Conservation (phyloP, 1,284 basidiomycete species). For the Ustilago sp. region DNA sequence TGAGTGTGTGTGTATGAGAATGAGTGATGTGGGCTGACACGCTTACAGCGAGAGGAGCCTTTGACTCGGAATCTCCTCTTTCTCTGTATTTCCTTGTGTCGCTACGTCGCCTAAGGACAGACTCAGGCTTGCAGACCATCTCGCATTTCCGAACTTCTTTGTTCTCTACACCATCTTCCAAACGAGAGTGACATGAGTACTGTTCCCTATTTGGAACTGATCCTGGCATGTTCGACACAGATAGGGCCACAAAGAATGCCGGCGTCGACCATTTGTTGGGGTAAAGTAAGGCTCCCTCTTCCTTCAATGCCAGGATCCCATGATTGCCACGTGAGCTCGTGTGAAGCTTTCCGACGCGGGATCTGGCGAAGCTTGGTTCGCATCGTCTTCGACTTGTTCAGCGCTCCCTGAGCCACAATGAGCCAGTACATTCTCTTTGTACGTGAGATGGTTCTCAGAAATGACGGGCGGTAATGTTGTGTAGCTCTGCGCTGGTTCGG, state of each 20-base stretch:
- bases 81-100: background rate
- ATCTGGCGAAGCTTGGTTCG: slow-evolving; percentile 5
- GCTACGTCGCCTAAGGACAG: background rate
- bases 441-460: background rate
- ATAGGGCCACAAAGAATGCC: background rate
- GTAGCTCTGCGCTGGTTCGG: background rate
- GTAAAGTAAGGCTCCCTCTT: background rate
- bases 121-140: slow-evolving; percentile 2
- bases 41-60: background rate
- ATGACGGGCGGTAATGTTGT: slow-evolving; percentile 7
- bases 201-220: background rate
- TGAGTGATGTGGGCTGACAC: background rate
- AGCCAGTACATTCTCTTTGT: no score
- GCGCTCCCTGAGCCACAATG: background rate
- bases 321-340: background rate
- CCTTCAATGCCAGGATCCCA: background rate
- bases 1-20: background rate
- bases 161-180: background rate
- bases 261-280: background rate
- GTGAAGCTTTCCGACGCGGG: background rate
- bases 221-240: background rate
- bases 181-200: background rate
- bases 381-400: background rate
- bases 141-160: slow-evolving; percentile 1
- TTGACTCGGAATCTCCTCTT: background rate